Evolutionary conservation across 225 moss, liverwort and hornwort species (phyloP).

Genomic region (Ulota crispa): DNA sequence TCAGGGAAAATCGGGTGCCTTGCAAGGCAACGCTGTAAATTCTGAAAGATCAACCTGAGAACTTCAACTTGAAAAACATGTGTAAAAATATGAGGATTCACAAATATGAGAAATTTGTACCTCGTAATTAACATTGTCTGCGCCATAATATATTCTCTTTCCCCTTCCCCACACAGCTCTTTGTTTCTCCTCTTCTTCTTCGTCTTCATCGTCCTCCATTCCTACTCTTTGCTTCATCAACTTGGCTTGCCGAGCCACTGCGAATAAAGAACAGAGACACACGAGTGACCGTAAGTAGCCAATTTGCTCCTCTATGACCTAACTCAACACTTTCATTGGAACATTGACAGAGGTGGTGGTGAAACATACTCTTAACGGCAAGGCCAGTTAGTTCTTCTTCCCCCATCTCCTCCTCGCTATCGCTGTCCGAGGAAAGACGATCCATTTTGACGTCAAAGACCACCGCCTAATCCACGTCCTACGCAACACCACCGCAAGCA

Average conservation of each 20-base stretch:
- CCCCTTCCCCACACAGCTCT: slow-evolving; percentile 83
- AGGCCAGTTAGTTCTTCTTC: slow-evolving; percentile 82
- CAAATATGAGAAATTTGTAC: slow-evolving; percentile 18
- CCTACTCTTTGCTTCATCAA: slow-evolving; percentile 77
- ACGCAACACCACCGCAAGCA: neutral
- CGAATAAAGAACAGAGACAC: slow-evolving; percentile 1
- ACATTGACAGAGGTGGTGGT: neutral
- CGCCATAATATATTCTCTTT: slow-evolving; percentile 80
- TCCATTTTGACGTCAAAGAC: slow-evolving; percentile 8
- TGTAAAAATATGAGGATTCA: neutral
- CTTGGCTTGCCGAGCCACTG: slow-evolving; percentile 71
- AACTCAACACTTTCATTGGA: neutral
- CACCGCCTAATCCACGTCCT: neutral
- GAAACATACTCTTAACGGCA: slow-evolving; percentile 67
- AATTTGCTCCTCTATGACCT: neutral
- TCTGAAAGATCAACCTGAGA: neutral
- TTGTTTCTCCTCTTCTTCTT: slow-evolving; percentile 67
- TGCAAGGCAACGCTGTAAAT: neutral
- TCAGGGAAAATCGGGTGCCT: neutral
- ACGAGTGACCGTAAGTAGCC: neutral
- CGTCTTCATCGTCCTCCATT: slow-evolving; percentile 67
- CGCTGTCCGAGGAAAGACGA: slow-evolving; percentile 23
- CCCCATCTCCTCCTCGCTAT: slow-evolving; percentile 59
- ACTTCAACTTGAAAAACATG: neutral
- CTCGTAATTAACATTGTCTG: slow-evolving; percentile 92